phyloP scores from a whole-genome alignment of 2,329 filamentous ascomycete species.

The Didymosphaeria variabile region DNA sequence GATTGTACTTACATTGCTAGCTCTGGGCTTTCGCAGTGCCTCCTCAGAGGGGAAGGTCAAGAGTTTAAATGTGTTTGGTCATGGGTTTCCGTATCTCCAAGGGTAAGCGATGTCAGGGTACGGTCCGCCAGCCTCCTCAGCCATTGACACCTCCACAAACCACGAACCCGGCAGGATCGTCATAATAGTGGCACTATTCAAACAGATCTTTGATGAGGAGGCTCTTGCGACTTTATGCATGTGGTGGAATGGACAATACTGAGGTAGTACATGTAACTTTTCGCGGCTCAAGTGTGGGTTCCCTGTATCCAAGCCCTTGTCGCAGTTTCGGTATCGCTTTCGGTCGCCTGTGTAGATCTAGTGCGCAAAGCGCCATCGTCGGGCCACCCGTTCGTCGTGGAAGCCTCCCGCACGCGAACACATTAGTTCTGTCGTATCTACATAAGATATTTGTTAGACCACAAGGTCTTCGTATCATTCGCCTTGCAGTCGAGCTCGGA shows the following conservation, averaged over 20 bases:
- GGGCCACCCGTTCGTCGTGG: slow-evolving; percentile 11
- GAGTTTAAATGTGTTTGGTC: not conserved
- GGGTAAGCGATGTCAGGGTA: slow-evolving; percentile 14
- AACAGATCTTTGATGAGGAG: not conserved
- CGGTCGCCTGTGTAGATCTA: slow-evolving; percentile 4
- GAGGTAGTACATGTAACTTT: not conserved
- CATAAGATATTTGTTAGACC: not conserved
- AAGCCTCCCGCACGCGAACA: slow-evolving; percentile 12
- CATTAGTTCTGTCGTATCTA: not conserved
- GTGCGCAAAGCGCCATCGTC: not conserved
- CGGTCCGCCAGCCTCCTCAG: slow-evolving; percentile 7
- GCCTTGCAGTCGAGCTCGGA: not conserved
- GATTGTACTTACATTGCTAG: not conserved
- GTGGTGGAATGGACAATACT: not conserved
- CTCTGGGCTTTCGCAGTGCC: slow-evolving; percentile 5
- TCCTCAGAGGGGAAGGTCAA: slow-evolving; percentile 11
- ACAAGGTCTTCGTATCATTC: not conserved
- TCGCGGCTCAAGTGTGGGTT: not conserved
- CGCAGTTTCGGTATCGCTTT: not conserved
- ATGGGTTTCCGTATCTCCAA: not conserved
- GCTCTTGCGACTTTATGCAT: slow-evolving; percentile 1
- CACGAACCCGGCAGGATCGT: not conserved
- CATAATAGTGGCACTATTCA: slow-evolving; percentile 4
- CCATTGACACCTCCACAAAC: not conserved
- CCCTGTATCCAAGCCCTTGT: not conserved